phyloP scores from a whole-genome alignment of 1,284 basidiomycete species.

The Fomes fomentarius region DNA sequence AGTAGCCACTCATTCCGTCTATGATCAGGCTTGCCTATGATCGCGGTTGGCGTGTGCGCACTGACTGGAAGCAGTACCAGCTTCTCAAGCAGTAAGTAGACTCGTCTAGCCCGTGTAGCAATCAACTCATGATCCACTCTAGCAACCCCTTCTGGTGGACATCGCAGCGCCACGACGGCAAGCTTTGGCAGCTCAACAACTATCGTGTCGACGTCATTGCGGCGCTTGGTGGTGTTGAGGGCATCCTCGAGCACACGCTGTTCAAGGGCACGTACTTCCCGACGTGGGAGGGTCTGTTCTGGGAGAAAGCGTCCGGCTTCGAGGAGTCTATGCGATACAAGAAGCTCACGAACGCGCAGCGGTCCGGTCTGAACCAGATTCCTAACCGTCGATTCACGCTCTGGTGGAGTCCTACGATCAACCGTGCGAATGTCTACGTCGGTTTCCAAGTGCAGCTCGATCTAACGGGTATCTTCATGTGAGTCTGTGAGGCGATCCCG shows the following conservation, averaged over 20 bases:
- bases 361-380: constrained; percentile 97
- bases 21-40: constrained; percentile 87
- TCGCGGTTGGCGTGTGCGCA: constrained; percentile 95
- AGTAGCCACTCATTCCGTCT: constrained; percentile 17
- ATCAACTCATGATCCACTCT: too few species aligned
- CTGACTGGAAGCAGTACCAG: constrained; percentile 98
- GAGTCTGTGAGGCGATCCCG: constrained; percentile 25
- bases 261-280: constrained; percentile 98
- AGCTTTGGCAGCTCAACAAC: constrained; percentile 97
- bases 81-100: constrained; percentile 79
- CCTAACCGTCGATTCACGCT: constrained; percentile 99
- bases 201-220: constrained; percentile 99
- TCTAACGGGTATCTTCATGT: constrained; percentile 93
- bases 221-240: constrained; percentile 97
- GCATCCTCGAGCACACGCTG: constrained; percentile 95
- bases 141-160: constrained; percentile 99
- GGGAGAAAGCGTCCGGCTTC: constrained; percentile 95
- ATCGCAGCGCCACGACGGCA: constrained; percentile 96
- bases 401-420: constrained; percentile 99
- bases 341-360: constrained; percentile 94
- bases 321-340: constrained; percentile 98
- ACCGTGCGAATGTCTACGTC: constrained; percentile 98
- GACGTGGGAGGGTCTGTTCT: constrained; percentile 93
- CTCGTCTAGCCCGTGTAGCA: too few species aligned
- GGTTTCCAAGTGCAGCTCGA: constrained; percentile 99